phyloP scores from a whole-genome alignment of 108 stramenopile species.

The Cyclostephanos tholiformis region DNA sequence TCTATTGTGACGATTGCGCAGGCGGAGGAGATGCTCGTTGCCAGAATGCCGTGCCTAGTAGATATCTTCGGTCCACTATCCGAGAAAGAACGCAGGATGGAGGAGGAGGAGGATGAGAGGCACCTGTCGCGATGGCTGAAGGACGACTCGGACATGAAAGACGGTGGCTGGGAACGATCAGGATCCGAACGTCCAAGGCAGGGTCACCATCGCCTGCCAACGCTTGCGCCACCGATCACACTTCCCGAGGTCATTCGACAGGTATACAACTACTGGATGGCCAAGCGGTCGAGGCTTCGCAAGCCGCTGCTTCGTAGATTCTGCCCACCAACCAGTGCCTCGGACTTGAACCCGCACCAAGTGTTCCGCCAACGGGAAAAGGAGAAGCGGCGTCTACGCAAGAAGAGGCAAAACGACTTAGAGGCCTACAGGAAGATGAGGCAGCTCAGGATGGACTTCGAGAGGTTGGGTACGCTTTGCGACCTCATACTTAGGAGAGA shows the following conservation, averaged over 20 bases:
- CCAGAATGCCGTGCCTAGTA: slow-evolving; percentile 59
- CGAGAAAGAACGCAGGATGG: slow-evolving; percentile 11
- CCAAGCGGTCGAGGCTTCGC: slow-evolving; percentile 84
- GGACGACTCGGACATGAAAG: background rate
- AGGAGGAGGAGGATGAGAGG: slow-evolving; percentile 15
- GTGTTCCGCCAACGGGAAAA: slow-evolving; percentile 95
- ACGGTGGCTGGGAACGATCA: background rate
- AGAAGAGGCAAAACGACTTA: slow-evolving; percentile 92
- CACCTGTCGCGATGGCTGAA: slow-evolving; percentile 2
- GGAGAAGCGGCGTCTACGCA: slow-evolving; percentile 95
- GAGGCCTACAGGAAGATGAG: slow-evolving; percentile 90
- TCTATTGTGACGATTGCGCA: slow-evolving; percentile 64
- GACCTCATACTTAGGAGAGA: slow-evolving; percentile 75
- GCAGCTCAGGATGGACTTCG: slow-evolving; percentile 83
- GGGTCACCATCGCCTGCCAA: slow-evolving; percentile 14
- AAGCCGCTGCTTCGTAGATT: slow-evolving; percentile 89
- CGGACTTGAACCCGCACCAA: slow-evolving; percentile 94
- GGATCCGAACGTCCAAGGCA: background rate
- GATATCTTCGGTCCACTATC: slow-evolving; percentile 54
- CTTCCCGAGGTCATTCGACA: slow-evolving; percentile 62
- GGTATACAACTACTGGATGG: slow-evolving; percentile 89
- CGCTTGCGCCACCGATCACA: slow-evolving; percentile 47
- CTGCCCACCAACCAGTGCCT: slow-evolving; percentile 89
- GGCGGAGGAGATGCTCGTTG: slow-evolving; percentile 65
- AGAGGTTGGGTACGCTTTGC: slow-evolving; percentile 58